Evolutionary conservation across 306 rosid genomes (phyloP).

Genomic region (Macrotyloma uniflorum): DNA sequence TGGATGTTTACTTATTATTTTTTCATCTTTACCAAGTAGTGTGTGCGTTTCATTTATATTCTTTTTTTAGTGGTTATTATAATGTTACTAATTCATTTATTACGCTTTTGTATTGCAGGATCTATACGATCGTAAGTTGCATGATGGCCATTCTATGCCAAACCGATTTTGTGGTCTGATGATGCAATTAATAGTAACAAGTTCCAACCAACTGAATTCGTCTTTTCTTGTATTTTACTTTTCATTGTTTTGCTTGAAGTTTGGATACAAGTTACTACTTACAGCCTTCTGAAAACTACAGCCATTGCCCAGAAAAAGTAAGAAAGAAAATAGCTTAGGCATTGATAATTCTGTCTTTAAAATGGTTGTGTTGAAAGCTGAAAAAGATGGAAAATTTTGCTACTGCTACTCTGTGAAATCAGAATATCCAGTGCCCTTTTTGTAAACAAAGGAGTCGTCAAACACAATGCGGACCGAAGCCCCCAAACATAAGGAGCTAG

Average conservation of each 20-base stretch:
- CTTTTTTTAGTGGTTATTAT: neutral
- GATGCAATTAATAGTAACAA: constrained; percentile 14
- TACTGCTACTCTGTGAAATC: neutral
- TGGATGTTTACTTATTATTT: neutral
- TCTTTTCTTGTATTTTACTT: neutral
- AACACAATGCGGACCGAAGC: neutral
- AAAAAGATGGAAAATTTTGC: neutral
- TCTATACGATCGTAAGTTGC: constrained; percentile 32
- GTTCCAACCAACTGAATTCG: constrained; percentile 9
- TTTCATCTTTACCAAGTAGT: neutral
- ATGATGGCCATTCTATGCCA: constrained; percentile 16
- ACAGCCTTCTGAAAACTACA: constrained; percentile 1
- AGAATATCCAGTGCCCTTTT: neutral
- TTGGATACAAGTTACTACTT: constrained; percentile 5
- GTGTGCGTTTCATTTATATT: neutral
- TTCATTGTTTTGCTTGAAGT: neutral
- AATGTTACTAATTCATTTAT: constrained; percentile 23
- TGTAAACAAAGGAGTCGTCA: neutral
- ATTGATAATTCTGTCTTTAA: constrained; percentile 1
- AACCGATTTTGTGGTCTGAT: constrained; percentile 19
- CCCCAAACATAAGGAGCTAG: neutral
- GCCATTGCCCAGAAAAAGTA: neutral
- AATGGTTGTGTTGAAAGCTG: no score
- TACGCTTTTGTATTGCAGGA: constrained; percentile 42
- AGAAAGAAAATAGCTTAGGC: neutral